phyloP scores from a whole-genome alignment of 495 filamentous ascomycete genomes.

The Astrothelium macrocarpum region DNA sequence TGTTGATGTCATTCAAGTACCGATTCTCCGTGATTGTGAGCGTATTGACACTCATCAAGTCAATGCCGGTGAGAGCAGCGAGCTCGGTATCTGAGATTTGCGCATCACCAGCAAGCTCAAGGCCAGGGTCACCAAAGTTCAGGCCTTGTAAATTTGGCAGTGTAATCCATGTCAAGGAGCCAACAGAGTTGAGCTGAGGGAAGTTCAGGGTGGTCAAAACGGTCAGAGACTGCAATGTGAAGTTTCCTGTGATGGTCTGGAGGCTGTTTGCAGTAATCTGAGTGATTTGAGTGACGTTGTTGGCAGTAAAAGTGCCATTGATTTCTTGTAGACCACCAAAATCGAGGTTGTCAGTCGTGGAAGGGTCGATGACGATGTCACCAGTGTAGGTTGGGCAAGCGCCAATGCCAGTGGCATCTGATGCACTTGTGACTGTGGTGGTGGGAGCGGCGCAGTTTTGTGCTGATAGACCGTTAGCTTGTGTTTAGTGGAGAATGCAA shows the following conservation, averaged over 20 bases:
- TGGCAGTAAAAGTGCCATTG: slow-evolving; percentile 54
- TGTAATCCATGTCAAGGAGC: slow-evolving; percentile 57
- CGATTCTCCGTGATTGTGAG: slow-evolving; percentile 32
- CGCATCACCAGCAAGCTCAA: slow-evolving; percentile 50
- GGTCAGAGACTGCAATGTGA: slow-evolving; percentile 57
- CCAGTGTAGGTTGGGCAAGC: slow-evolving; percentile 62
- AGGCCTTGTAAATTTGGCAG: slow-evolving; percentile 61
- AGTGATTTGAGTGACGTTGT: slow-evolving; percentile 50
- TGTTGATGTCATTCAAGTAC: slow-evolving; percentile 28
- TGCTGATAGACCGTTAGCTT: slow-evolving; percentile 19
- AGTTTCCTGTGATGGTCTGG: slow-evolving; percentile 46
- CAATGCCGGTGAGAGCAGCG: slow-evolving; percentile 63
- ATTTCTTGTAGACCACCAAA: slow-evolving; percentile 52
- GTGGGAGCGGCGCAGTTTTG: slow-evolving; percentile 40
- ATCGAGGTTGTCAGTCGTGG: slow-evolving; percentile 42
- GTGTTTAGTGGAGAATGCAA: slow-evolving; percentile 8
- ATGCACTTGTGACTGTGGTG: slow-evolving; percentile 52
- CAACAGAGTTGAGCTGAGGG: slow-evolving; percentile 51
- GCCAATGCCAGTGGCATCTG: slow-evolving; percentile 59
- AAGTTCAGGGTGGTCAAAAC: slow-evolving; percentile 55
- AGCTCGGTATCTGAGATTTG: slow-evolving; percentile 77
- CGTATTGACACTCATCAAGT: slow-evolving; percentile 57
- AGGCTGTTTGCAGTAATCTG: slow-evolving; percentile 44
- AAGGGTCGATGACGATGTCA: slow-evolving; percentile 52
- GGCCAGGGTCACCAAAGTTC: slow-evolving; percentile 45